phyloP scores from a whole-genome alignment of 1,139 yeast species.

The Pneumocystis canis region DNA sequence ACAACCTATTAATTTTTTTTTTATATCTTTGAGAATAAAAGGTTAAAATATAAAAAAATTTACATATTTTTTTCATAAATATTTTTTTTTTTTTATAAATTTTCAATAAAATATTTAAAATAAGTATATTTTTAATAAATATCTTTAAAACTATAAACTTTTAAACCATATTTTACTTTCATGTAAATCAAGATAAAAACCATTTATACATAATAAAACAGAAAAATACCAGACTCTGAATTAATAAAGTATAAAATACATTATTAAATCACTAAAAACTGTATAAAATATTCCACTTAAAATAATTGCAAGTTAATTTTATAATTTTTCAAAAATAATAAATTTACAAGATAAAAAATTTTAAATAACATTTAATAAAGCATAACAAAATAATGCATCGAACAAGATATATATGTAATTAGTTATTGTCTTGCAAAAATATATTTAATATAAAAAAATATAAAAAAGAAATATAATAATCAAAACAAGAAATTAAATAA shows the following conservation, averaged over 20 bases:
- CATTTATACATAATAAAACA: neutral
- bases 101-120: neutral
- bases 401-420: too few relatives aligned
- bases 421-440: too few relatives aligned
- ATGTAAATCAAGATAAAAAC: too few relatives aligned
- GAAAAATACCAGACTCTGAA: too few relatives aligned
- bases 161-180: too few relatives aligned
- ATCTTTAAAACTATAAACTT: neutral
- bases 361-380: neutral
- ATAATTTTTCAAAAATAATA: neutral
- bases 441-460: neutral
- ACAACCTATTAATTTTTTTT: slow-evolving; percentile 19
- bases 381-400: neutral
- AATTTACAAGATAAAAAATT: neutral
- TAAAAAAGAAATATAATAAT: neutral
- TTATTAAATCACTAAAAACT: neutral
- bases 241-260: too few relatives aligned
- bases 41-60: slow-evolving; percentile 17
- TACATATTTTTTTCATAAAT: neutral
- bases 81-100: neutral
- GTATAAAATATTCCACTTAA: neutral
- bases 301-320: neutral
- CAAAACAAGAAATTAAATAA: neutral
- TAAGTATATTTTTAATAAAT: neutral
- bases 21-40: neutral